A percentile compares a stretch with the other conserved stretches of the same genome.
These are phyloP conservation scores for Leccinum ochraceum DNA, from an alignment of 768 basidiomycete species.

Conservation along the genomic window DNA sequence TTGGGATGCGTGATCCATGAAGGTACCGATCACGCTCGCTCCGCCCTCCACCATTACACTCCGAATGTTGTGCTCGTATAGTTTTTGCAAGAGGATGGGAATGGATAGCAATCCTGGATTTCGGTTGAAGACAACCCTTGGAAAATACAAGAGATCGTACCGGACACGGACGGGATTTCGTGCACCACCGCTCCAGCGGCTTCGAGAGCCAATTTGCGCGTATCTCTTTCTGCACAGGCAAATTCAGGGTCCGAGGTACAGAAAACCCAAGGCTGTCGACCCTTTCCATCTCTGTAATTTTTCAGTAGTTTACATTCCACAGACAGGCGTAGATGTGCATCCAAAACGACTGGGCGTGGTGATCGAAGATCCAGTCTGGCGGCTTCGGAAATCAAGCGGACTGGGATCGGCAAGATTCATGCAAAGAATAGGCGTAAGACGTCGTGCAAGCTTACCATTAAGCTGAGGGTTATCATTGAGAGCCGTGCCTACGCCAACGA, in stretches of 20 bases:
- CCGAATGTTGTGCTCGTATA: constrained; percentile 58
- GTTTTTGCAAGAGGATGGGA: constrained; percentile 46
- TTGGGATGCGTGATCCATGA: constrained; percentile 18
- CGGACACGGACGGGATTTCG: constrained; percentile 43
- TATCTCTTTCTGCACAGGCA: constrained; percentile 19
- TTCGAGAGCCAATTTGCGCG: constrained; percentile 50
- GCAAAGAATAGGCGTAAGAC: constrained; percentile 1
- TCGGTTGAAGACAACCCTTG: neutral
- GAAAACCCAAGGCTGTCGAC: constrained; percentile 75
- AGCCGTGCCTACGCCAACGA: constrained; percentile 89
- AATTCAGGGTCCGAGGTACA: constrained; percentile 33
- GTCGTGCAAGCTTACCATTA: constrained; percentile 61
- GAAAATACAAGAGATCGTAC: constrained; percentile 26
- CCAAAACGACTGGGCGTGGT: constrained; percentile 87
- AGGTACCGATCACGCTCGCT: constrained; percentile 71
- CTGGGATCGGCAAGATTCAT: constrained; percentile 33
- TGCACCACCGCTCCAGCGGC: constrained; percentile 68
- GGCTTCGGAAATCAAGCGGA: constrained; percentile 52
- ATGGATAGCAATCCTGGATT: constrained; percentile 44
- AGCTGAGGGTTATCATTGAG: constrained; percentile 92
- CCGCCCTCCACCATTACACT: constrained; percentile 98
- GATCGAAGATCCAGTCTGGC: constrained; percentile 40
- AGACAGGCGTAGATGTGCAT: constrained; percentile 68
- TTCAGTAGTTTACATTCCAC: constrained; percentile 66
- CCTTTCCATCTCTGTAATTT: constrained; percentile 59